These are phyloP conservation scores for Excoecaria cochinchinensis DNA, from an alignment of 345 rosid genomes.

Conservation along the genomic window DNA sequence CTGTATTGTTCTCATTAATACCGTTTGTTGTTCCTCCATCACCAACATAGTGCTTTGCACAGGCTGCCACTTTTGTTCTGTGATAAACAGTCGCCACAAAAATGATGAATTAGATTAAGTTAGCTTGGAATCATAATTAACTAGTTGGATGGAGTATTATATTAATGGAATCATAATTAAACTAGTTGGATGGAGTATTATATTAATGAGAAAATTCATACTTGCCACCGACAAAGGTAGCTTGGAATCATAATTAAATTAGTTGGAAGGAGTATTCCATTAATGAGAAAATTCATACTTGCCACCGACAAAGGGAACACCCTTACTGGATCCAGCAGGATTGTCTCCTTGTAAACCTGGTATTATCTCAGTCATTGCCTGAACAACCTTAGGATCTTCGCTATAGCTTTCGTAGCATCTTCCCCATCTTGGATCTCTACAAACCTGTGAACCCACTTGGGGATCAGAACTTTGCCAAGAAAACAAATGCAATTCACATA, in stretches of 20 bases:
- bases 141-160: too few relatives aligned
- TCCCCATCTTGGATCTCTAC: conserved; percentile 98
- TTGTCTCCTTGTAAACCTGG: conserved; percentile 80
- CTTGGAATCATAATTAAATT: background rate
- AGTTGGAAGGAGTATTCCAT: too few relatives aligned
- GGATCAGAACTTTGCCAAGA: too few relatives aligned
- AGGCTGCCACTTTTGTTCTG: conserved; percentile 81
- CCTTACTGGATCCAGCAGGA: conserved; percentile 50
- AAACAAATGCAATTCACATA: background rate
- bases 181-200: too few relatives aligned
- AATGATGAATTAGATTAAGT: too few relatives aligned
- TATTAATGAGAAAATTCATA: too few relatives aligned
- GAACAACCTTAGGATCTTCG: conserved; percentile 68
- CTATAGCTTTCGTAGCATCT: conserved; percentile 94
- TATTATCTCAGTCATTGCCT: conserved; percentile 66
- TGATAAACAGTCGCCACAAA: background rate
- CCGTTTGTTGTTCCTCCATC: conserved; percentile 88
- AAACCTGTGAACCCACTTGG: conserved; percentile 48
- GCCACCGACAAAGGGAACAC: conserved; percentile 63
- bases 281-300: conserved; percentile 44
- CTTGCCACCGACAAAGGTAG: background rate
- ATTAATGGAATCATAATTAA: background rate
- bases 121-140: background rate
- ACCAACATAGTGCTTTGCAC: conserved; percentile 91
- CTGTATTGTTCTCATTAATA: conserved; percentile 69